phyloP scores from a whole-genome alignment of 306 rosid genomes.

The Sindora glabra region DNA sequence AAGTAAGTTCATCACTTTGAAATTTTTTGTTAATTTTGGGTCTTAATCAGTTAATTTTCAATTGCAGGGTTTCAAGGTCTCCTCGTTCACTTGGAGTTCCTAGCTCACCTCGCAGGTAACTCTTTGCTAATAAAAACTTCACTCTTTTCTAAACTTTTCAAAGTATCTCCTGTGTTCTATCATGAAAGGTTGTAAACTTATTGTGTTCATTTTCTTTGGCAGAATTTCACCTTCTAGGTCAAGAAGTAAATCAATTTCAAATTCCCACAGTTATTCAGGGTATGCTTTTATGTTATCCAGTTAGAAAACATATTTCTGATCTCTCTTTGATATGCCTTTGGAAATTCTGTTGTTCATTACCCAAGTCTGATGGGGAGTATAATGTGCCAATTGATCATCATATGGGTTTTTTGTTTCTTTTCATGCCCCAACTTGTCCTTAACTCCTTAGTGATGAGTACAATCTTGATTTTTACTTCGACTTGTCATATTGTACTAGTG shows the following conservation, averaged over 20 bases:
- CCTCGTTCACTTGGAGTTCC: constrained; percentile 39
- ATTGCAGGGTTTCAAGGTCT: constrained; percentile 44
- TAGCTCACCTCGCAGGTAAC: constrained; percentile 38
- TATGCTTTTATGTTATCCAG: constrained; percentile 20
- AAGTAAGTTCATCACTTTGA: not conserved
- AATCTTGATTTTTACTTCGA: not conserved
- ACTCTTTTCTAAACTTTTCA: not conserved
- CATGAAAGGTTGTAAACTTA: constrained; percentile 5
- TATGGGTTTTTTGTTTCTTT: not conserved
- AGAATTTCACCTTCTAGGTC: constrained; percentile 53
- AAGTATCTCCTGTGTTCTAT: not conserved
- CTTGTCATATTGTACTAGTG: not conserved
- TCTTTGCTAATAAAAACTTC: not conserved
- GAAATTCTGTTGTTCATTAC: not conserved
- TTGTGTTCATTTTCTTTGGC: constrained; percentile 16
- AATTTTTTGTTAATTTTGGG: constrained; percentile 5
- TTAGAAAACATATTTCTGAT: not conserved
- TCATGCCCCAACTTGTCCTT: not conserved
- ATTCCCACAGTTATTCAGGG: constrained; percentile 51
- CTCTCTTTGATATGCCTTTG: not conserved
- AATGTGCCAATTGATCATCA: not conserved
- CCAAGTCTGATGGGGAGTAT: not conserved
- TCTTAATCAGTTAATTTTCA: constrained; percentile 10
- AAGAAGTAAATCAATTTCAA: constrained; percentile 46
- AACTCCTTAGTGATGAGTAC: not conserved